Base-by-base conservation (phyloP, 2,329 filamentous ascomycete genomes). In the Scytalidium sp. region DNA sequence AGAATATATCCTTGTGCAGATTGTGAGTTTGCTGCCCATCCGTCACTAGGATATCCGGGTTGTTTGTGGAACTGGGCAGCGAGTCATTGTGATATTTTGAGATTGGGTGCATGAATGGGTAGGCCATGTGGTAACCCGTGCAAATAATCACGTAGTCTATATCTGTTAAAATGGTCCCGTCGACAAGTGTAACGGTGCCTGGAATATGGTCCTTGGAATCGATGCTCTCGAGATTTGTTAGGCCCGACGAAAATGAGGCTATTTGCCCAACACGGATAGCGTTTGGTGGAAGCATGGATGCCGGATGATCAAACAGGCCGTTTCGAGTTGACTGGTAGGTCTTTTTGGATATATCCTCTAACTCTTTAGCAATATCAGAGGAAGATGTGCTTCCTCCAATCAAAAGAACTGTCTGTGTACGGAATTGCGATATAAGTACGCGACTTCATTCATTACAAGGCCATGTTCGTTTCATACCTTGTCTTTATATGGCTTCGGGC, bases 111-210 rank as follows among this genome's bases (percentile, higher is more conserved):
- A 90, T 69, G 56, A 88, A 90, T 0, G 86, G 85, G 15, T 85
- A 76, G 0, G 81, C 80, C 13, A 82, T 81, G 57, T 85, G 79
- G 58, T 90, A 90, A 0, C 87, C 86, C 0, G 86, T 90, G 15
- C 79, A 82, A 4, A 90, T 61, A 19, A 90, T 73, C 0, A 90
- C 73, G 15, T 72, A 68, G 57, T 90, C 76, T 29, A 90, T 80
- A 9, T 75, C 70, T 19, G 69, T 69, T 0, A 90, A 58, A 1
- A 66, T 67, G 0, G 67, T 57, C 0, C 83, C 84, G 20, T 81
- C 75, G 41, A 71, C 74, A 1, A 89, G 66, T 0, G 73, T 68
- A 1, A 83, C 66, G 0, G 64, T 72, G 0, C 78, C 73, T 0
- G 79, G 78, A 8, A 84, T 74, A 0, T 71, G 59, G 0, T 67